Evolutionary conservation across 2,329 filamentous ascomycete species (phyloP).

Genomic region (Beauveria varroae): DNA sequence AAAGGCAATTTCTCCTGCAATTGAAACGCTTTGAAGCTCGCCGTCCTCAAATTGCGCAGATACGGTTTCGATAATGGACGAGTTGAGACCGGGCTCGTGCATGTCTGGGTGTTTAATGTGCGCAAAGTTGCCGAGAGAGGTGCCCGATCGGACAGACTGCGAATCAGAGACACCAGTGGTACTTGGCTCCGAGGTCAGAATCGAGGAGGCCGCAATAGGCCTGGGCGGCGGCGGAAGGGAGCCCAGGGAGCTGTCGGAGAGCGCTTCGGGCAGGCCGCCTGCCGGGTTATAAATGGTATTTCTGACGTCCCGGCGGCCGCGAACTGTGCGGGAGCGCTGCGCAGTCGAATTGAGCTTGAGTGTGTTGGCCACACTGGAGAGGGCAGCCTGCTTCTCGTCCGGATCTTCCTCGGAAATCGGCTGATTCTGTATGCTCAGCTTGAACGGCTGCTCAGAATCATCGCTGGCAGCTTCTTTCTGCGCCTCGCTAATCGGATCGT

Average conservation of each 20-base stretch:
- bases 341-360: slow-evolving; percentile 59
- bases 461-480: slow-evolving; percentile 55
- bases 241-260: slow-evolving; percentile 24
- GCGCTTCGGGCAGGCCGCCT: slow-evolving; percentile 26
- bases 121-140: slow-evolving; percentile 63
- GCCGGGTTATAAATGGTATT: slow-evolving; percentile 79
- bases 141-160: slow-evolving; percentile 83
- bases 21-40: slow-evolving; percentile 59
- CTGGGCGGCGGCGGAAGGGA: slow-evolving; percentile 14
- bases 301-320: slow-evolving; percentile 83
- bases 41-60: slow-evolving; percentile 76
- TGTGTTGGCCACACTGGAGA: slow-evolving; percentile 69
- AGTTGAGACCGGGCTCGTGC: slow-evolving; percentile 70
- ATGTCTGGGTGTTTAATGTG: slow-evolving; percentile 78
- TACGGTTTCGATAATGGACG: slow-evolving; percentile 88
- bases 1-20: slow-evolving; percentile 85
- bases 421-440: slow-evolving; percentile 70
- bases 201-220: slow-evolving; percentile 42
- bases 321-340: slow-evolving; percentile 66
- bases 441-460: slow-evolving; percentile 61
- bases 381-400: slow-evolving; percentile 62
- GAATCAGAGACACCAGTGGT: slow-evolving; percentile 64
- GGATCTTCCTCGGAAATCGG: slow-evolving; percentile 73
- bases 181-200: slow-evolving; percentile 57
- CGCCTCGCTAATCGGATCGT: slow-evolving; percentile 64